Base-by-base conservation (phyloP, 2,329 filamentous ascomycete genomes). In the Akanthomyces dipterigenus region DNA sequence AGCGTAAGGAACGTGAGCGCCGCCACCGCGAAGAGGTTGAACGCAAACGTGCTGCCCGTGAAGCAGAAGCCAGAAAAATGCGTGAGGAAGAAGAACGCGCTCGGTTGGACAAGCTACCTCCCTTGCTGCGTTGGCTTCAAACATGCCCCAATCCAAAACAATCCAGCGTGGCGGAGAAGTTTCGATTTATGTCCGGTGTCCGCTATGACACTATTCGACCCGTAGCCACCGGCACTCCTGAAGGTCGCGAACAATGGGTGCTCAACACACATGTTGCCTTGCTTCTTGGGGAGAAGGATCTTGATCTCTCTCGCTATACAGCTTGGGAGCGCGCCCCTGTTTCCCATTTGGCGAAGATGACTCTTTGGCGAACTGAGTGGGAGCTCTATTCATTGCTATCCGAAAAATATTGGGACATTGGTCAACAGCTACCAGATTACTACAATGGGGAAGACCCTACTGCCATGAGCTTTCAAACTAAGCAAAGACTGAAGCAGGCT, bases 171-270 rank as follows among this genome's bases (percentile, higher is more conserved):
- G 83, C 84, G 5, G 75, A 79, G 56, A 80, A 80, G 48, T 87
- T 88, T 69, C 77, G 77, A 64, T 76, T 73, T 51, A 81, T 87
- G 64, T 79, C 83, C 65, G 85, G 85, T 18, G 82, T 86, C 53
- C 82, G 86, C 24, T 87, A 84, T 67, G 85, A 88, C 70, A 87
- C 84, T 4, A 85, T 88, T 61, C 78, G 78, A 16, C 78, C 79
- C 3, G 77, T 78, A 34, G 75, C 79, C 16, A 82, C 80, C 6
- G 80, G 80, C 8, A 82, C 80, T 12, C 66, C 78, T 1, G 80
- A 80, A 51, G 85, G 84, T n/a, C 79, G 84, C 55, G 85, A 88
- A 66, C 84, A 85, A 65, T 88, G 86, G 85, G 72, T 88, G 60
- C 78, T 88, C 55, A 88, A 88, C 67, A 84, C 82, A 3, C 82